phyloP scores from a whole-genome alignment of 805 yeast genomes.

The Kodamaea nitidulidarum region DNA sequence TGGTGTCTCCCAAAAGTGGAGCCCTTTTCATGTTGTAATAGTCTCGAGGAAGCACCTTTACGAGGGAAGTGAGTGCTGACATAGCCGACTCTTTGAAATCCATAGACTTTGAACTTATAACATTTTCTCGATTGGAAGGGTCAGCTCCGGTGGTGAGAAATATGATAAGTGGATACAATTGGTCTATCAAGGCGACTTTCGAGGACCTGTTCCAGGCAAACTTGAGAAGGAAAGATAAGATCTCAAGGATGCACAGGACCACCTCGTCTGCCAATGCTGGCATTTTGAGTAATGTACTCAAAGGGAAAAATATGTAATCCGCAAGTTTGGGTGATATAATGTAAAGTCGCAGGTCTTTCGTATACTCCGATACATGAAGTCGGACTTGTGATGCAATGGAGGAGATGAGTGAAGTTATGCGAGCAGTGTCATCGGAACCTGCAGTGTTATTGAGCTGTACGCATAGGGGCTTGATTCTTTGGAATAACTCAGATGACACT shows the following conservation, averaged over 20 bases:
- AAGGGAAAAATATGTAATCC: slow-evolving; percentile 40
- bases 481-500: slow-evolving; percentile 21
- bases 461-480: slow-evolving; percentile 27
- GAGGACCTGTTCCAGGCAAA: slow-evolving; percentile 28
- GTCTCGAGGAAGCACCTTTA: slow-evolving; percentile 17
- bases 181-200: slow-evolving; percentile 27
- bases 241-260: slow-evolving; percentile 21
- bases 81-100: slow-evolving; percentile 18
- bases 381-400: neutral
- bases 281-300: slow-evolving; percentile 30
- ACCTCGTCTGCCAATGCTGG: slow-evolving; percentile 19
- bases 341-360: slow-evolving; percentile 13
- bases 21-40: slow-evolving; percentile 20
- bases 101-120: slow-evolving; percentile 1
- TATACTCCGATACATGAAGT: slow-evolving; percentile 2
- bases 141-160: slow-evolving; percentile 19
- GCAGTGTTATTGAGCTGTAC: slow-evolving; percentile 17
- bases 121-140: slow-evolving; percentile 1
- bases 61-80: slow-evolving; percentile 13
- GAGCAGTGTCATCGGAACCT: neutral
- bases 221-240: slow-evolving; percentile 26
- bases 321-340: slow-evolving; percentile 30
- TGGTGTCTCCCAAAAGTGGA: slow-evolving; percentile 27
- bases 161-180: slow-evolving; percentile 30
- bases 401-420: neutral